Evolutionary conservation across 2,329 filamentous ascomycete genomes (phyloP).

Genomic region (Celoporthe dispersa): DNA sequence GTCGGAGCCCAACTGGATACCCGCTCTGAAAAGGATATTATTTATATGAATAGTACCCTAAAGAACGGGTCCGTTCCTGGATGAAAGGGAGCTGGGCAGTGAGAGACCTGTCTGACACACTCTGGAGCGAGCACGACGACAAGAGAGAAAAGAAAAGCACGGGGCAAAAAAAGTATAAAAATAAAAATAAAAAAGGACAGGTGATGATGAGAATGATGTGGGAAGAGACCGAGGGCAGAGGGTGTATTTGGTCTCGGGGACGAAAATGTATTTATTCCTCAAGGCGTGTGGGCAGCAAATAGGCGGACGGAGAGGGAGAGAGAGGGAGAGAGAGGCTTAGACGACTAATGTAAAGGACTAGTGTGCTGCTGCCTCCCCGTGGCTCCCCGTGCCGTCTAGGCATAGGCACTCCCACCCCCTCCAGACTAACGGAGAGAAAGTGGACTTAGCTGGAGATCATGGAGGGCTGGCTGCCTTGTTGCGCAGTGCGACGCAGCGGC

Average conservation of each 20-base stretch:
- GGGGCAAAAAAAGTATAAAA: too few species aligned
- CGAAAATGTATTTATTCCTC: constrained; percentile 31
- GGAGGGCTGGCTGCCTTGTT: constrained; percentile 27
- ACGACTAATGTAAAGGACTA: constrained; percentile 16
- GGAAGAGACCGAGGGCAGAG: constrained; percentile 25
- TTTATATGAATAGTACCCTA: constrained; percentile 12
- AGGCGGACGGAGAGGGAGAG: constrained; percentile 15
- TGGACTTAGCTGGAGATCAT: constrained; percentile 16
- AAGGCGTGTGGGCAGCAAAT: constrained; percentile 30
- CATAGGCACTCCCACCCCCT: constrained; percentile 9
- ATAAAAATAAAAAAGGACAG: background rate
- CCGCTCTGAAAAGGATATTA: constrained; percentile 17
- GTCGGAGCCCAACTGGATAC: constrained; percentile 30
- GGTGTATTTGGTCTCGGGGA: constrained; percentile 27
- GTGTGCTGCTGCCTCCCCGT: constrained; percentile 26
- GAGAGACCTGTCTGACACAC: constrained; percentile 1
- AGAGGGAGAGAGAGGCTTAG: constrained; percentile 19
- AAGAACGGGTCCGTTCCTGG: constrained; percentile 12
- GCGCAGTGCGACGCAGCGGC: constrained; percentile 18
- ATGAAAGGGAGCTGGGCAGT: constrained; percentile 1
- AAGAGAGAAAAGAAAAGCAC: too few species aligned
- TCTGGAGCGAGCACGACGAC: background rate
- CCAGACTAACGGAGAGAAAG: constrained; percentile 15
- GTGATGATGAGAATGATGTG: constrained; percentile 24
- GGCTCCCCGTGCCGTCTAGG: constrained; percentile 7